Base-by-base conservation (phyloP, 164 flowering plant species). In the Cinnamomum chago region DNA sequence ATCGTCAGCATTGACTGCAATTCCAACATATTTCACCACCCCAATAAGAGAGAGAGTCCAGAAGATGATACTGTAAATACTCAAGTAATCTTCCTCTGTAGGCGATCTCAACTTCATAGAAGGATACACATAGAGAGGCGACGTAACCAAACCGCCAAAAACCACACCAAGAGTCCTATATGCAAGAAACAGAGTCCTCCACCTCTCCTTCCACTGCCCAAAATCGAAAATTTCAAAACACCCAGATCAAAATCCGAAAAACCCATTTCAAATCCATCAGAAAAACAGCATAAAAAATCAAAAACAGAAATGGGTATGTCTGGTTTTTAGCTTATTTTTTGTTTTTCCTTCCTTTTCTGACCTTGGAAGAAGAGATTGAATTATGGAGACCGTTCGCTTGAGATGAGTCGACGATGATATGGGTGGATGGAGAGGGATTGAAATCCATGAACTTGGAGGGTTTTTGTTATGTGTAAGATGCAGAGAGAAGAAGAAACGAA, bases 11-110 rank as follows among this genome's bases (percentile, higher is more conserved):
- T 77, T 85, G 71, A 92, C 88, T 66, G 97, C 97, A 25, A 92
- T 82, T 70, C 76, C 28, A 5, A 87, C 81, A 78, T 92, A 92
- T 81, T 90, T 92, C 68, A 92, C 88, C 25, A 88, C 90, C 13
- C 97, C 97, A 73, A 92, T 90, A 23, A 92, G 87, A 75, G 83
- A 88, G 20, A 89, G 89, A 69, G 97, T 90, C 95, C 97, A 92
- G 65, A 92, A 90, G 85, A 92, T 89, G 76, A 90, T 90, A 67
- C 95, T 82, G 67, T 82, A 89, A 22, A 92, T 86, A 11, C 95
- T 92, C 85, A 92, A 84, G 75, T 90, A 90, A 65, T 89, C 92
- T 25, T 81, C 88, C 73, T 88, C 91, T 3, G 81, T 85, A 2
- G 94, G 97, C 75, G 88, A 85, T 55, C 85, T 88, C 80, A 92